A percentile compares a stretch with the other conserved stretches of the same genome.
Conservation (phyloP, 495 filamentous ascomycete genomes). For the Podospora australis region DNA sequence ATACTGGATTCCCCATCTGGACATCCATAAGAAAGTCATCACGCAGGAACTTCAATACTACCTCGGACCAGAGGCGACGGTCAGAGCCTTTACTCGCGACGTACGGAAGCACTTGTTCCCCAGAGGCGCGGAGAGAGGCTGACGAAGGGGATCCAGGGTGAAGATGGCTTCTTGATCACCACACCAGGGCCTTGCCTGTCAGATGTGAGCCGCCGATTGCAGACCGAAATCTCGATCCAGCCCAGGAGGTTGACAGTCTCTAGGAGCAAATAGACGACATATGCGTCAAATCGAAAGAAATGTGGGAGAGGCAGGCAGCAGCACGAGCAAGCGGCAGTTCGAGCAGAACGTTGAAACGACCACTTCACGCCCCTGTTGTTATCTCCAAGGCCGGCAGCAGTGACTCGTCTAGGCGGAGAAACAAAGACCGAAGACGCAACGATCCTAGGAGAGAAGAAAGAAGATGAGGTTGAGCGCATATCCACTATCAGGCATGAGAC, state of each 20-base stretch:
- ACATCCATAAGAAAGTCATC: slow-evolving; percentile 53
- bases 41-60: slow-evolving; percentile 51
- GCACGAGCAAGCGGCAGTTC: slow-evolving; percentile 40
- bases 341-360: slow-evolving; percentile 46
- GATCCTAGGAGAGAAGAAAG: slow-evolving; percentile 22
- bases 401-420: slow-evolving; percentile 22
- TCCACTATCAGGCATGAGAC: not conserved
- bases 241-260: slow-evolving; percentile 24
- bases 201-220: slow-evolving; percentile 39
- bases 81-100: slow-evolving; percentile 47
- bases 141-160: slow-evolving; percentile 37
- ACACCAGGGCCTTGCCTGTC: slow-evolving; percentile 48
- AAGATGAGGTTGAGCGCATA: slow-evolving; percentile 18
- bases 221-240: slow-evolving; percentile 1
- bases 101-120: slow-evolving; percentile 26
- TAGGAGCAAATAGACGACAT: slow-evolving; percentile 56
- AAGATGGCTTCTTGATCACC: slow-evolving; percentile 51
- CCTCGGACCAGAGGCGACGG: slow-evolving; percentile 48
- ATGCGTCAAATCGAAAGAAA: slow-evolving; percentile 48
- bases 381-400: slow-evolving; percentile 38
- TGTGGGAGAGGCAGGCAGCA: slow-evolving; percentile 52
- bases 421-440: slow-evolving; percentile 24
- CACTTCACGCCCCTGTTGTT: slow-evolving; percentile 47
- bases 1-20: slow-evolving; percentile 52
- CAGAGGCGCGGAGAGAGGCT: slow-evolving; percentile 18